A percentile compares a stretch with the other conserved stretches of the same genome.
These are phyloP conservation scores for Lippia alba DNA, from an alignment of 305 asterid genomes.

Conservation along the genomic window DNA sequence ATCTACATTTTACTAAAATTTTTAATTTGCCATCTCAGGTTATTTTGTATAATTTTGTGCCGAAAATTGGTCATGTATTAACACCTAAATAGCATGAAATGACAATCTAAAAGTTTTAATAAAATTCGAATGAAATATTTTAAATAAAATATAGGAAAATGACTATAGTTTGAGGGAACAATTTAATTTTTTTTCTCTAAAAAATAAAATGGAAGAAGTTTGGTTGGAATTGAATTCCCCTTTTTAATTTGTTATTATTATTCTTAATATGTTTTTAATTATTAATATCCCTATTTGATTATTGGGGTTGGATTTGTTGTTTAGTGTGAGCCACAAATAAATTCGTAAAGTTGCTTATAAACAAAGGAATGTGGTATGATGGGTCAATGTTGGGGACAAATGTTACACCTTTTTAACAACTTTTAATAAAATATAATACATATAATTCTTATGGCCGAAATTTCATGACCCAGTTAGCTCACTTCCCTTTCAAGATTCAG, in stretches of 20 bases:
- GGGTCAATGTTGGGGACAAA: slow-evolving; percentile 36
- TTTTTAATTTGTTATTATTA: slow-evolving; percentile 13
- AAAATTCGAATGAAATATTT: too few relatives aligned
- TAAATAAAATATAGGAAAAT: too few relatives aligned
- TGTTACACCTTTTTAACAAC: slow-evolving; percentile 26
- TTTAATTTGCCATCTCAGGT: too few relatives aligned
- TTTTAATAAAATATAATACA: background rate
- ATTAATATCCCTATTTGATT: slow-evolving; percentile 23
- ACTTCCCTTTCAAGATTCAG: slow-evolving; percentile 40
- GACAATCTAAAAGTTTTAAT: too few relatives aligned
- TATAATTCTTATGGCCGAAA: slow-evolving; percentile 36
- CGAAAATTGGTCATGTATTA: too few relatives aligned
- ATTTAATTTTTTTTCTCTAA: too few relatives aligned
- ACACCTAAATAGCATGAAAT: too few relatives aligned
- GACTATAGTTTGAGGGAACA: too few relatives aligned
- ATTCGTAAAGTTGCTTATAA: slow-evolving; percentile 36
- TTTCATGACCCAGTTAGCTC: slow-evolving; percentile 27
- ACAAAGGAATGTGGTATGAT: slow-evolving; percentile 43
- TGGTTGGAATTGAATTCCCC: too few relatives aligned
- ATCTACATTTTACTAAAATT: too few relatives aligned
- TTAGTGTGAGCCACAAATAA: slow-evolving; percentile 20
- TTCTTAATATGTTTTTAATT: background rate
- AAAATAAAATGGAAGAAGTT: too few relatives aligned
- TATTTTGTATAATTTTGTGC: too few relatives aligned
- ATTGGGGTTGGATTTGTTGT: slow-evolving; percentile 25